These are phyloP conservation scores for Arthrobotrys musiformis DNA, from an alignment of 2,329 filamentous ascomycete species.

Conservation along the genomic window DNA sequence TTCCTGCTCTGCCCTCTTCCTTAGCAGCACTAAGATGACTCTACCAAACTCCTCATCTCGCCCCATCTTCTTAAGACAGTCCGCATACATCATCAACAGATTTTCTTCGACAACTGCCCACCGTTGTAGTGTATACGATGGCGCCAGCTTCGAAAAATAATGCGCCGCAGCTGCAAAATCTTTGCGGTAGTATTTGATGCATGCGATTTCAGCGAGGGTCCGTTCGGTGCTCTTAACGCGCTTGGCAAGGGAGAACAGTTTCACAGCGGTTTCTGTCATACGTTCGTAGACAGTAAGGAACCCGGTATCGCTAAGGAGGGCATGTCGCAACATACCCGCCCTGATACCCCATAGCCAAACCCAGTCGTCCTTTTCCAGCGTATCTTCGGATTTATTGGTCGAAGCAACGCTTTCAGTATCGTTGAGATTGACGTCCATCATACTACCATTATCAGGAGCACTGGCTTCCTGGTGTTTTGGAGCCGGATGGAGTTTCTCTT, in stretches of 20 bases:
- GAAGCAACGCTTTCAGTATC: constrained; percentile 46
- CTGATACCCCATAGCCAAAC: constrained; percentile 63
- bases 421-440: constrained; percentile 48
- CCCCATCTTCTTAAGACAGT: constrained; percentile 80
- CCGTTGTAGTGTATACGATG: constrained; percentile 79
- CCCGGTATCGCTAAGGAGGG: constrained; percentile 71
- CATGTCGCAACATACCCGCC: constrained; percentile 70
- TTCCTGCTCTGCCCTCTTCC: constrained; percentile 72
- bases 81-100: constrained; percentile 85
- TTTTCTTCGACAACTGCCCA: constrained; percentile 85
- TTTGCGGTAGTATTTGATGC: constrained; percentile 77
- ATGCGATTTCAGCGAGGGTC: constrained; percentile 83
- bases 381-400: constrained; percentile 52
- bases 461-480: constrained; percentile 61
- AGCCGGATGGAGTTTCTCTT: constrained; percentile 62
- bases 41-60: constrained; percentile 82
- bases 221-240: constrained; percentile 80
- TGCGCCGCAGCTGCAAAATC: constrained; percentile 79
- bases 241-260: constrained; percentile 82
- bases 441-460: constrained; percentile 58
- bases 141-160: constrained; percentile 81
- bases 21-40: constrained; percentile 77
- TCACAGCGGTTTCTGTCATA: constrained; percentile 84
- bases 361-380: constrained; percentile 42
- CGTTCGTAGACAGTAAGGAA: constrained; percentile 73